Percentiles rank a stretch among this genome's conserved stretches.
These are phyloP conservation scores for Aspergillus nanangensis DNA, from an alignment of 495 filamentous ascomycete genomes.

Conservation along the genomic window DNA sequence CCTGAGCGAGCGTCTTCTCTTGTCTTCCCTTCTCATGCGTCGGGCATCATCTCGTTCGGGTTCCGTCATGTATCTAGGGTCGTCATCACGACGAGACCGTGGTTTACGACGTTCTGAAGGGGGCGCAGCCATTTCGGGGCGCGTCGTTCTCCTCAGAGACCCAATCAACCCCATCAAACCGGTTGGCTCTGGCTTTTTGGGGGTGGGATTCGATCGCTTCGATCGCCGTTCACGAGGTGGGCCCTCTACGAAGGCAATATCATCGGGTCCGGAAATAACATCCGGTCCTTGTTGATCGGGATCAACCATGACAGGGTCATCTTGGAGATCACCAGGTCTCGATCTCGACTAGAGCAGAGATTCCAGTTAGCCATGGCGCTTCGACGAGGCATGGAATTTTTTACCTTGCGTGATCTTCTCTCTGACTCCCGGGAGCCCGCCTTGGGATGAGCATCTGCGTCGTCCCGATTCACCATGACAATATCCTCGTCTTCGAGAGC, in stretches of 20 bases:
- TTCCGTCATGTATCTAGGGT: slow-evolving; percentile 28
- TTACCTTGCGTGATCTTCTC: slow-evolving; percentile 36
- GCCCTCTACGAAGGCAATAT: slow-evolving; percentile 71
- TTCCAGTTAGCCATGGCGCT: no score
- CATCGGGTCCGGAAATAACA: slow-evolving; percentile 49
- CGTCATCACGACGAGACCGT: slow-evolving; percentile 36
- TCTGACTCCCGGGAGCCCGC: slow-evolving; percentile 32
- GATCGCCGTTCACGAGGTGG: slow-evolving; percentile 56
- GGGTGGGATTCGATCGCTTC: slow-evolving; percentile 38
- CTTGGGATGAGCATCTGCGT: slow-evolving; percentile 37
- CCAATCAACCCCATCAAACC: slow-evolving; percentile 47
- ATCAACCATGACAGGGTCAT: slow-evolving; percentile 47
- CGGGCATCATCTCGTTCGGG: slow-evolving; percentile 40
- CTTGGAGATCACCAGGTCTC: slow-evolving; percentile 26
- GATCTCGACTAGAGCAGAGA: slow-evolving; percentile 20
- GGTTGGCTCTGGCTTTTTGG: slow-evolving; percentile 42
- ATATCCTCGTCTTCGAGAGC: slow-evolving; percentile 56
- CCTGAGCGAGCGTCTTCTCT: slow-evolving; percentile 34
- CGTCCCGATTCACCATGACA: slow-evolving; percentile 50
- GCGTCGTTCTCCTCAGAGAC: slow-evolving; percentile 35
- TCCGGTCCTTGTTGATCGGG: slow-evolving; percentile 34
- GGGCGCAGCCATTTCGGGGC: slow-evolving; percentile 21
- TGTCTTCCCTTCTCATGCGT: slow-evolving; percentile 38
- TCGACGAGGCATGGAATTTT: no score
- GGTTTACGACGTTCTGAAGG: slow-evolving; percentile 35